Base-by-base conservation (phyloP, 106 monocot species). In the Xerophyta viscosa region DNA sequence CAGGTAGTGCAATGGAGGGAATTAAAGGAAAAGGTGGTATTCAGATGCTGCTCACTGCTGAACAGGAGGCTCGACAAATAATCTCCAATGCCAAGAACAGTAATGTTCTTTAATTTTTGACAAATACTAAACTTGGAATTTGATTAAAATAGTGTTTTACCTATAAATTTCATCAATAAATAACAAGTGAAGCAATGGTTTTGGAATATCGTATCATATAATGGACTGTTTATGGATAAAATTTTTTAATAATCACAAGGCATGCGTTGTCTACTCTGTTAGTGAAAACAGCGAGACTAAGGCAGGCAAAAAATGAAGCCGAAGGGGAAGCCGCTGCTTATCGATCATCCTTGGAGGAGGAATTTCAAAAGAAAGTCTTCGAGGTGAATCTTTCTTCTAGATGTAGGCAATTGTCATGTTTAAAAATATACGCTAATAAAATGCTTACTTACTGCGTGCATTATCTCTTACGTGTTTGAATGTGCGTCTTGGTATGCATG, bases 31-130 rank as follows among this genome's bases (percentile, higher is more conserved):
- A 77, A 29, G 62, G 76, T 49, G 70, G 70, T 1, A 66, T 77
- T 29, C 65, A 77, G 49, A 65, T 61, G 70, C 62, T 77, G 48
- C 24, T 71, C 4, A 50, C 48, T 23, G 71, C 77, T 10, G 77
- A 77, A 50, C 77, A 77, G 19, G 77, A 71, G 50, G 66, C 77
- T 42, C 77, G 71, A 41, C 56, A 77, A 45, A 71, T 71, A 31
- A 50, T 77, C 15, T 43, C 66, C 29, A 39, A 14, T 14, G 71
- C 77, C 21, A 77, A 57, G 62, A 71, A 66, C 50, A 60, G 77
- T 71, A 62, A 66, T 18, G n/a, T 41, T 17, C n/a, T 14, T n/a
- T n/a, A n/a, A n/a, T n/a, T n/a, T n/a, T n/a, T n/a, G n/a, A n/a
- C n/a, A n/a, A n/a, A n/a, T n/a, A n/a, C n/a, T n/a, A n/a, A n/a